These are phyloP conservation scores for Cryptosporidium meleagridis DNA, from an alignment of 169 alveolate genomes.

Conservation along the genomic window DNA sequence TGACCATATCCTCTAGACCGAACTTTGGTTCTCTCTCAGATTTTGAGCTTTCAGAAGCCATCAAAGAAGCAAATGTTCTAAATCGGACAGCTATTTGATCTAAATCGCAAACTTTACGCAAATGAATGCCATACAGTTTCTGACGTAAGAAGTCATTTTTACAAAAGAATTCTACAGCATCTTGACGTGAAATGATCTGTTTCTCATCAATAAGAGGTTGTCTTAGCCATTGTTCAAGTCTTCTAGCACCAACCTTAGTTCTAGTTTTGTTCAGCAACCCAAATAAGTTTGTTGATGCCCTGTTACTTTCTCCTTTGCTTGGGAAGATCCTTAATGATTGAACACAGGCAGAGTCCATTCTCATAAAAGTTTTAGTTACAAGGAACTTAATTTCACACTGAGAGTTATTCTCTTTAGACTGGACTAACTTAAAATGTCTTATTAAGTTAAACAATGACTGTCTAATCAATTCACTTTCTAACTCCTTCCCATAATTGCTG, in stretches of 20 bases:
- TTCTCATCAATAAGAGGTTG: conserved; percentile 93
- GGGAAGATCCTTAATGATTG: conserved; percentile 59
- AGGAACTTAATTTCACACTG: conserved; percentile 60
- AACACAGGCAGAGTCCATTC: conserved; percentile 72
- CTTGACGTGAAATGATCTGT: conserved; percentile 91
- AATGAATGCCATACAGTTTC: conserved; percentile 43
- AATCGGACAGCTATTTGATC: conserved; percentile 84
- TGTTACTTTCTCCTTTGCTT: conserved; percentile 36
- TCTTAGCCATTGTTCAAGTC: conserved; percentile 93
- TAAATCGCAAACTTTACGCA: conserved; percentile 83
- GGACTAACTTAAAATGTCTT: conserved; percentile 44
- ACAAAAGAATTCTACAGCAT: conserved; percentile 92
- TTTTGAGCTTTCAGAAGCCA: conserved; percentile 9
- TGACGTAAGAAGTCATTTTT: conserved; percentile 75
- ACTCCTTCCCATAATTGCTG: conserved; percentile 30
- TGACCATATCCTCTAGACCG: conserved; percentile 86
- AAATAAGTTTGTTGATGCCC: conserved; percentile 76
- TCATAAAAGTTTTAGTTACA: conserved; percentile 40
- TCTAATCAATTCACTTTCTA: conserved; percentile 37
- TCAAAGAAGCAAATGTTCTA: conserved; percentile 78
- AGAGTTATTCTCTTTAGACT: conserved; percentile 43
- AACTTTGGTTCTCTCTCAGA: conserved; percentile 80
- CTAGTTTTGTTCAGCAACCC: conserved; percentile 92
- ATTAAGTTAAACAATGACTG: conserved; percentile 26
- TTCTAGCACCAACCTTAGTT: conserved; percentile 92